Percentiles rank a stretch among this genome's conserved stretches.
Conservation (phyloP, 208 protist species). For the Novymonas esmeraldas region DNA sequence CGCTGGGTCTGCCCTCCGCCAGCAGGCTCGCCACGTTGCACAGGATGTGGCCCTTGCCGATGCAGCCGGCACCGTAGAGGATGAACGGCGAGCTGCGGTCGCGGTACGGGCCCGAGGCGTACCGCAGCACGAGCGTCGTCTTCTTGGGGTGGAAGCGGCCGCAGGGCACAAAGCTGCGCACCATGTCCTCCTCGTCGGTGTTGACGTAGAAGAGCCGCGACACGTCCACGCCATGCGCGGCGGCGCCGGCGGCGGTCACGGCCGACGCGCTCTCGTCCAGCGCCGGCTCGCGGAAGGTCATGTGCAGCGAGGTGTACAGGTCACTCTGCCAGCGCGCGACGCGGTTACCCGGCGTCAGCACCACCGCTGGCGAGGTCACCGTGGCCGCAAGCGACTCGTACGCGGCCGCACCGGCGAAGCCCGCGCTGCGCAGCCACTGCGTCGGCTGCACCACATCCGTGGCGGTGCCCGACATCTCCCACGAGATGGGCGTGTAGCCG, state of each 20-base stretch:
- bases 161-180: constrained; percentile 17
- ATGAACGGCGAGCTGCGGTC: constrained; percentile 62
- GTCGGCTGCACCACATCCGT: constrained; percentile 29
- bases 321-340: constrained; percentile 77
- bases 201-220: constrained; percentile 26
- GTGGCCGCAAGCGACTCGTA: constrained; percentile 26
- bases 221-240: constrained; percentile 10
- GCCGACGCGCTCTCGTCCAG: constrained; percentile 6
- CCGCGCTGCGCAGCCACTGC: constrained; percentile 54
- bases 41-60: constrained; percentile 66
- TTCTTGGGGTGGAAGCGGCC: constrained; percentile 33
- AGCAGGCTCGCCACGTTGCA: constrained; percentile 49
- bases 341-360: constrained; percentile 39
- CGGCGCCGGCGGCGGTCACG: constrained; percentile 1
- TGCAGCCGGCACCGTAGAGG: constrained; percentile 60
- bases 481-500: constrained; percentile 50
- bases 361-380: constrained; percentile 12
- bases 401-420: constrained; percentile 21
- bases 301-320: constrained; percentile 49
- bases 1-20: constrained; percentile 16
- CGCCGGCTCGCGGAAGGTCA: constrained; percentile 48
- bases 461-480: constrained; percentile 16
- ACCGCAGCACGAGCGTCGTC: constrained; percentile 46
- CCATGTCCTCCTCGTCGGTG: constrained; percentile 18
- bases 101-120: constrained; percentile 30